These are phyloP conservation scores for Silene uniflora DNA, from an alignment of 148 eudicot species.

Conservation along the genomic window DNA sequence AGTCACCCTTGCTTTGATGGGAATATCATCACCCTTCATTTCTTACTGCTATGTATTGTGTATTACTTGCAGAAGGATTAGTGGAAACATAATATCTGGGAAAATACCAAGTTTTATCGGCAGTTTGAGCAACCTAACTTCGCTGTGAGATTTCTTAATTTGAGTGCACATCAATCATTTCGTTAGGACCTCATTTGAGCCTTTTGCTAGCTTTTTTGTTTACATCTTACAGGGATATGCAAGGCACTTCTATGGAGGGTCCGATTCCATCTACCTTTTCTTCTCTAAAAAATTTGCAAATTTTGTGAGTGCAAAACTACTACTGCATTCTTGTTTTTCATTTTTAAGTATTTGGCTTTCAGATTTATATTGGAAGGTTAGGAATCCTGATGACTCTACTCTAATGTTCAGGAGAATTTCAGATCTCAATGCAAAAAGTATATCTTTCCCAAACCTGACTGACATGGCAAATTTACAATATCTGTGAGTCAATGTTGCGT, in stretches of 20 bases:
- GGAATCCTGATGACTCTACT: neutral
- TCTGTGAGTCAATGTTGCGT: constrained; percentile 46
- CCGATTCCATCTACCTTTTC: constrained; percentile 67
- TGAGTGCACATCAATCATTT: neutral
- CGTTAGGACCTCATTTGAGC: neutral
- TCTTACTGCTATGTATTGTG: neutral
- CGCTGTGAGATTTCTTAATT: constrained; percentile 3
- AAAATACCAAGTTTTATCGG: constrained; percentile 20
- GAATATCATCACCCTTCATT: neutral
- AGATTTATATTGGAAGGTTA: neutral
- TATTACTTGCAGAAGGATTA: constrained; percentile 1
- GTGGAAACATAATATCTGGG: constrained; percentile 16
- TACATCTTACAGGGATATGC: constrained; percentile 49
- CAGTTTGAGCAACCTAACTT: constrained; percentile 13
- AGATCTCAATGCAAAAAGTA: constrained; percentile 48
- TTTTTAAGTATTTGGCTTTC: neutral
- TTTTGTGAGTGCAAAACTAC: constrained; percentile 42
- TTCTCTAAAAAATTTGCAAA: constrained; percentile 36
- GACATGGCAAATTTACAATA: constrained; percentile 30
- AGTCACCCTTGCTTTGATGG: constrained; percentile 24
- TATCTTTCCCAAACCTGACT: constrained; percentile 47
- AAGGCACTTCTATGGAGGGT: constrained; percentile 74
- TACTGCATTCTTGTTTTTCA: neutral
- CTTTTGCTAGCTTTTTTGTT: neutral
- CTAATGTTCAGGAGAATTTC: constrained; percentile 64